These are phyloP conservation scores for Globisporangium paroecandrum DNA, from an alignment of 352 stramenopile genomes.

Conservation along the genomic window DNA sequence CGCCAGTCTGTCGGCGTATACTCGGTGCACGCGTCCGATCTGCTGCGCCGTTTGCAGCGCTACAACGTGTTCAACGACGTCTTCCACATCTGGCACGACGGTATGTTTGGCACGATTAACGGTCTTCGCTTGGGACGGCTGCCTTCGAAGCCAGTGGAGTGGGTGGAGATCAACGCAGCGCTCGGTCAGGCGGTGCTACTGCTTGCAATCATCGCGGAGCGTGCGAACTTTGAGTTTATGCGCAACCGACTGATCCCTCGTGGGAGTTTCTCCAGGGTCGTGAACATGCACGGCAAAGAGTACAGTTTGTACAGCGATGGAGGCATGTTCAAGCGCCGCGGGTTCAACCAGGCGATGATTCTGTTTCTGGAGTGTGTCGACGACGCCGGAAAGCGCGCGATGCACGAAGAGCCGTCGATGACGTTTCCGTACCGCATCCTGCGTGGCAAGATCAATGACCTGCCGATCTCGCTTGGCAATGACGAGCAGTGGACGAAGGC, in stretches of 20 bases:
- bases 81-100: constrained; percentile 91
- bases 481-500: constrained; percentile 91
- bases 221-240: constrained; percentile 83
- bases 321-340: constrained; percentile 83
- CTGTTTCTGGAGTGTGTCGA: constrained; percentile 90
- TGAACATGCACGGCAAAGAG: constrained; percentile 83
- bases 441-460: constrained; percentile 86
- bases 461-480: constrained; percentile 84
- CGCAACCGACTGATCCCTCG: constrained; percentile 77
- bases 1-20: constrained; percentile 74
- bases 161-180: constrained; percentile 89
- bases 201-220: constrained; percentile 77
- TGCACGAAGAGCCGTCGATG: constrained; percentile 85
- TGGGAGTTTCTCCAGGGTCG: constrained; percentile 83
- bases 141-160: constrained; percentile 81
- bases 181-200: constrained; percentile 82
- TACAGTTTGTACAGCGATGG: constrained; percentile 79
- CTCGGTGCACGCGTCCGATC: constrained; percentile 74
- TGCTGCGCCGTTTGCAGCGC: constrained; percentile 72
- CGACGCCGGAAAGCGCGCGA: constrained; percentile 78
- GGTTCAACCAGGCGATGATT: constrained; percentile 91
- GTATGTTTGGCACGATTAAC: constrained; percentile 88
- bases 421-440: constrained; percentile 91
- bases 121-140: constrained; percentile 80
- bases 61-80: constrained; percentile 90